Conservation (phyloP, 73 alveolate genomes). For the Stentor roeselii region DNA sequence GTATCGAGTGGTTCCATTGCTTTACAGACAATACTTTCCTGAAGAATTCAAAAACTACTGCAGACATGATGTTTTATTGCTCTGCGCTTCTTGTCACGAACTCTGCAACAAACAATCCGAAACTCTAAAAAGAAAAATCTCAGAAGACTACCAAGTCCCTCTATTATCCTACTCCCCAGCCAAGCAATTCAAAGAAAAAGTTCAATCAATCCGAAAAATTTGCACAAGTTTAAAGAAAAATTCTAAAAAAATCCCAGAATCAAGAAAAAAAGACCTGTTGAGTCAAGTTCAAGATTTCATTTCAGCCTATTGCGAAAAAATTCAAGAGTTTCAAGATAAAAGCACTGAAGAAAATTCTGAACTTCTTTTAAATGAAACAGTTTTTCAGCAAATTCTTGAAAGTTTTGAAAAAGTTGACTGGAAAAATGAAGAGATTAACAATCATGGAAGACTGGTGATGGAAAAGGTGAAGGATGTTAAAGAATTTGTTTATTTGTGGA, state of each 20-base stretch:
- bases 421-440: constrained; percentile 35
- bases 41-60: constrained; percentile 87
- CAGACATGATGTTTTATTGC: constrained; percentile 92
- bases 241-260: constrained; percentile 24
- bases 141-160: constrained; percentile 76
- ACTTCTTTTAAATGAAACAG: not conserved
- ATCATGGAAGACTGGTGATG: constrained; percentile 83
- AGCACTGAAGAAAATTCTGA: not conserved
- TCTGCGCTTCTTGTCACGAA: constrained; percentile 93
- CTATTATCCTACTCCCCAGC: constrained; percentile 52
- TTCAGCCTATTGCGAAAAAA: not conserved
- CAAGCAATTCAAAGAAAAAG: constrained; percentile 30
- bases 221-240: constrained; percentile 42
- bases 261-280: not conserved
- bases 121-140: constrained; percentile 57
- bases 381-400: no score
- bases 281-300: not conserved
- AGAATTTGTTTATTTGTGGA: constrained; percentile 88
- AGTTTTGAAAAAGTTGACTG: not conserved
- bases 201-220: constrained; percentile 34
- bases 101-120: constrained; percentile 73
- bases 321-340: not conserved
- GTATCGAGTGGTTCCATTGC: constrained; percentile 78
- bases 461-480: constrained; percentile 61
- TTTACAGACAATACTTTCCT: constrained; percentile 83